phyloP scores from a whole-genome alignment of 441 rosid species.

The Erodium texanum region DNA sequence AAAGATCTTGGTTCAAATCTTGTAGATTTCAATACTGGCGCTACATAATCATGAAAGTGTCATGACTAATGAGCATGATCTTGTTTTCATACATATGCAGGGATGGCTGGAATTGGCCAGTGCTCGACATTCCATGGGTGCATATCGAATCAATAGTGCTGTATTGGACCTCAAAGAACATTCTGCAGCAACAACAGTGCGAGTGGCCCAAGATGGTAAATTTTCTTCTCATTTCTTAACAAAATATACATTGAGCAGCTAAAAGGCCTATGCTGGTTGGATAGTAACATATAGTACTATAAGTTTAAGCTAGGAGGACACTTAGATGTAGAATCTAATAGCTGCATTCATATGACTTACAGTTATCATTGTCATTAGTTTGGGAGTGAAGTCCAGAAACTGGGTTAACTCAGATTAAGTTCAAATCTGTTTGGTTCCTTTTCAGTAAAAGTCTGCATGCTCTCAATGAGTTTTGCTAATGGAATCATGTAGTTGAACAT shows the following conservation, averaged over 20 bases:
- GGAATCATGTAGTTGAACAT: no score
- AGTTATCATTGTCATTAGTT: not conserved
- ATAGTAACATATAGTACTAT: no score
- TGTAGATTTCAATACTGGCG: not conserved
- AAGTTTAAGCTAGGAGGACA: not conserved
- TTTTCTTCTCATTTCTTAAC: constrained; percentile 8
- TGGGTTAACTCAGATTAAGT: not conserved
- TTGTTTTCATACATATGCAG: constrained; percentile 25
- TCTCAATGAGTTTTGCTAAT: not conserved
- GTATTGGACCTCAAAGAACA: constrained; percentile 68
- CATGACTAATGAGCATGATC: not conserved
- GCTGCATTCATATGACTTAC: constrained; percentile 1
- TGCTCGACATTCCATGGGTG: constrained; percentile 89
- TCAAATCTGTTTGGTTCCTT: not conserved
- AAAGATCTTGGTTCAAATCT: not conserved
- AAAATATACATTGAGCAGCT: not conserved
- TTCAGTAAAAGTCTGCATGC: not conserved
- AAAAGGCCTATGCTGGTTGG: no score
- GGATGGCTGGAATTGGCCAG: constrained; percentile 92
- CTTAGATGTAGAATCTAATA: not conserved
- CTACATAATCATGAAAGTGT: no score
- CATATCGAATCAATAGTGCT: constrained; percentile 58
- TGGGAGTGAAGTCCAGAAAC: not conserved
- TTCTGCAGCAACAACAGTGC: constrained; percentile 61
- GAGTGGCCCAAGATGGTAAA: constrained; percentile 35